Evolutionary conservation across 352 stramenopile species (phyloP), one percentile per base, ranked within the genome.

Genomic region (Globisporangium middletonii): DNA sequence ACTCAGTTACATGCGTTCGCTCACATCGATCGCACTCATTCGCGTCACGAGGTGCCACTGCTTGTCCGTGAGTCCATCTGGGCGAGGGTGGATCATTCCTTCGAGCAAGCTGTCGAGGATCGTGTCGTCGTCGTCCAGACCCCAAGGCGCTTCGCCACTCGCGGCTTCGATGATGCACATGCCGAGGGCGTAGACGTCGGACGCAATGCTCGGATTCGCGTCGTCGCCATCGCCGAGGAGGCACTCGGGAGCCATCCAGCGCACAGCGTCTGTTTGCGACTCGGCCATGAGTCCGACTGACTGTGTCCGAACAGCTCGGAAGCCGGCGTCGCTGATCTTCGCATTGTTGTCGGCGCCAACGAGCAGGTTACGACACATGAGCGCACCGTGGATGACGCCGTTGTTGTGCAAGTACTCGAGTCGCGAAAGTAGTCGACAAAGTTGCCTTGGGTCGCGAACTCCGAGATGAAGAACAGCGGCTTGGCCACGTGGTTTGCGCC

Each of bases 141-240:
- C 62, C 49, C 69, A 82, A 18, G 73, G 73, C 43, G 53, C 49
- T 23, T 75, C 61, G 15, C 62, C 58, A 4, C 54, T 75, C 51
- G 77, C 64, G 0, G 70, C 70, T 42, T 82, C 73, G 19, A 72
- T 58, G 27, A 79, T 72, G 42, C 70, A 79, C 68, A 79, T 75
- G 26, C 70, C 73, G 27, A 82, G 70, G 4, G 65, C 58, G 53
- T 72, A 82, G 7, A 82, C 50, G 23, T 82, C 23, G 23, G 23
- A 23, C 23, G 23, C 23, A 23, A 23, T 0, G 23, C 23, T 23
- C 23, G 23, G 23, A 23, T 23, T 23, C 23, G 23, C 23, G 23
- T 23, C 23, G 23, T 23, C 23, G 23, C 23, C 23, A 23, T 23
- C 23, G 23, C 23, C 23, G 23, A 23, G 23, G 23, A 23, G 23